Base-by-base conservation (phyloP, 345 rosid genomes). In the Salix brachista region DNA sequence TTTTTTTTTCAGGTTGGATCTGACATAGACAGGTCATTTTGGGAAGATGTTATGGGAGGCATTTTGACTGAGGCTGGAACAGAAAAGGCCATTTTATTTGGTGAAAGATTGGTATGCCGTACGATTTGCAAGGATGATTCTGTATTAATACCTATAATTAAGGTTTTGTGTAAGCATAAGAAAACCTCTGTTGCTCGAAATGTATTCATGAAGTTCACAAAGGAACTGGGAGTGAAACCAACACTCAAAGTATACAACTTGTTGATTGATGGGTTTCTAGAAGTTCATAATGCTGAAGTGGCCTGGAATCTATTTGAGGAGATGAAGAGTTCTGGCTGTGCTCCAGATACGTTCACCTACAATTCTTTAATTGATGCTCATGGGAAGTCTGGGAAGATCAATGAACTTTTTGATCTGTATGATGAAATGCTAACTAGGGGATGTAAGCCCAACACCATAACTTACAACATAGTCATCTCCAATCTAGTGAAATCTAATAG, bases 381-480 rank as follows among this genome's bases (percentile, higher is more conserved):
- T 19, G 97, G 96, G 69, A 95, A 91, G 79, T 84, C 90, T 74
- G 83, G 97, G 72, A 84, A 83, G 39, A 69, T 87, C 18, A 78
- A 86, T 41, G 84, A 88, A 36, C 88, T 95, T 67, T 85, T 90
- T 75, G 81, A 78, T 48, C 77, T 95, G 46, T 89, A 89, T 75
- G 83, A 87, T 28, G 90, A 93, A 81, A 91, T 95, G 93, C 78
- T 79, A 73, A 73, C 72, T 46, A 81, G 75, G 46, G 90, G 93
- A 81, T 88, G 91, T 77, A 56, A 83, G 80, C 90, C 94, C 54
- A 89, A 83, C 83, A 87, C 87, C 9, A 80, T 89, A 74, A 91
- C 97, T 81, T 90, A 93, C 81, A 91, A 95, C 86, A 90, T 95
- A 75, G 86, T 93, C 52, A 89, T 95, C 32, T 90, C 94, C 0